Conservation (phyloP, 257 asterid species). For the Capsicum baccatum region DNA sequence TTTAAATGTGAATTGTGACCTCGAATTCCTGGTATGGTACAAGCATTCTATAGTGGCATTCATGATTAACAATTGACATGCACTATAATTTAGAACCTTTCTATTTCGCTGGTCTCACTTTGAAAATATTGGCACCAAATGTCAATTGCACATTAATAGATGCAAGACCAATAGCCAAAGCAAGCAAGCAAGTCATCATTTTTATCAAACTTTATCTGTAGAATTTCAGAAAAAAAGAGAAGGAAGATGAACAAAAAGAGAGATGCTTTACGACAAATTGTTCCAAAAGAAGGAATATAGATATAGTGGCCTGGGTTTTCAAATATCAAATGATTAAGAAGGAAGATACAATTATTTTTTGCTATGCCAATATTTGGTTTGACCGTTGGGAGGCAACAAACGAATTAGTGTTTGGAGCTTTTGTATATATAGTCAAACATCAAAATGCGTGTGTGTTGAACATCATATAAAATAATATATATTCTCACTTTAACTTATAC, state of each 20-base stretch:
- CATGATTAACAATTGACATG: constrained; percentile 25
- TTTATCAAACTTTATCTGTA: neutral
- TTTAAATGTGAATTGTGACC: neutral
- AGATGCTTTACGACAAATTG: constrained; percentile 23
- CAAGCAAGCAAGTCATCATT: neutral
- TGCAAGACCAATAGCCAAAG: constrained; percentile 24
- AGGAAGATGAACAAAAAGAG: neutral
- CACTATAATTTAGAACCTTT: neutral
- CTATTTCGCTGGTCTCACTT: neutral
- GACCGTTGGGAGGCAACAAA: constrained; percentile 29
- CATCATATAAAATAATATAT: neutral
- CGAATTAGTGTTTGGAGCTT: neutral
- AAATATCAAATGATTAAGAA: constrained; percentile 20
- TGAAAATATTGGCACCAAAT: constrained; percentile 6
- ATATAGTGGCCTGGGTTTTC: constrained; percentile 9
- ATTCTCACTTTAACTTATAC: neutral
- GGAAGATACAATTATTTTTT: neutral
- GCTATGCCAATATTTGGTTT: neutral
- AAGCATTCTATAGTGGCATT: neutral
- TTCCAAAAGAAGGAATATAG: constrained; percentile 11
- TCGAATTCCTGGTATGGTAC: neutral
- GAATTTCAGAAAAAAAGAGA: neutral
- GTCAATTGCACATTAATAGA: constrained; percentile 22
- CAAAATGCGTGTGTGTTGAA: neutral
- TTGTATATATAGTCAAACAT: constrained; percentile 4